These are phyloP conservation scores for Trametes villosa DNA, from an alignment of 768 basidiomycete genomes.

Conservation along the genomic window DNA sequence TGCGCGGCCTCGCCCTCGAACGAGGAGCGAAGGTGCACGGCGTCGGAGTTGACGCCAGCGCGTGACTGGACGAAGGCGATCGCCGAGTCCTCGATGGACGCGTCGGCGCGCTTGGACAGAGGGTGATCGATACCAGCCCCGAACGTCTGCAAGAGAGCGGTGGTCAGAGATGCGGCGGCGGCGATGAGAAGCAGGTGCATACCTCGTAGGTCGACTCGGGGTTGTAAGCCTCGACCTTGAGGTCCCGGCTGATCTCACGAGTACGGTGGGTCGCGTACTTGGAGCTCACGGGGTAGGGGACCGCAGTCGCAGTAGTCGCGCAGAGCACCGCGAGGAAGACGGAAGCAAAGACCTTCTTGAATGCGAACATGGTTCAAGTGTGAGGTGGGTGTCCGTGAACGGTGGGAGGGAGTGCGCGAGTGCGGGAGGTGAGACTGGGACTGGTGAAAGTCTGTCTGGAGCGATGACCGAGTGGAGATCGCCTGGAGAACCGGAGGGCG, in stretches of 20 bases:
- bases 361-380: slow-evolving; percentile 13
- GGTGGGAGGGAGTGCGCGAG: slow-evolving; percentile 8
- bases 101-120: slow-evolving; percentile 30
- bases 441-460: slow-evolving; percentile 23
- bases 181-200: not conserved
- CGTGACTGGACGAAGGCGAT: slow-evolving; percentile 31
- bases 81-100: slow-evolving; percentile 29
- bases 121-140: slow-evolving; percentile 33
- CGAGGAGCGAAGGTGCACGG: slow-evolving; percentile 26
- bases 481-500: slow-evolving; percentile 7
- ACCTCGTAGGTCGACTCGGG: slow-evolving; percentile 35
- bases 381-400: not conserved
- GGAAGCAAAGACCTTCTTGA: slow-evolving; percentile 24
- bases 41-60: slow-evolving; percentile 23
- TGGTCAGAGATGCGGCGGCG: not conserved
- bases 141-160: slow-evolving; percentile 28
- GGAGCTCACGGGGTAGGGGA: slow-evolving; percentile 16
- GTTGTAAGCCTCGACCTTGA: slow-evolving; percentile 33
- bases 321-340: slow-evolving; percentile 25
- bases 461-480: slow-evolving; percentile 19
- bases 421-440: slow-evolving; percentile 14
- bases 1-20: slow-evolving; percentile 23
- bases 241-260: slow-evolving; percentile 27
- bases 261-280: slow-evolving; percentile 34
- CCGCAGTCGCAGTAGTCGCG: slow-evolving; percentile 20